A percentile compares a stretch with the other conserved stretches of the same genome.
phyloP scores from a whole-genome alignment of 2,329 filamentous ascomycete species.

The Dactylellina haptotyla region DNA sequence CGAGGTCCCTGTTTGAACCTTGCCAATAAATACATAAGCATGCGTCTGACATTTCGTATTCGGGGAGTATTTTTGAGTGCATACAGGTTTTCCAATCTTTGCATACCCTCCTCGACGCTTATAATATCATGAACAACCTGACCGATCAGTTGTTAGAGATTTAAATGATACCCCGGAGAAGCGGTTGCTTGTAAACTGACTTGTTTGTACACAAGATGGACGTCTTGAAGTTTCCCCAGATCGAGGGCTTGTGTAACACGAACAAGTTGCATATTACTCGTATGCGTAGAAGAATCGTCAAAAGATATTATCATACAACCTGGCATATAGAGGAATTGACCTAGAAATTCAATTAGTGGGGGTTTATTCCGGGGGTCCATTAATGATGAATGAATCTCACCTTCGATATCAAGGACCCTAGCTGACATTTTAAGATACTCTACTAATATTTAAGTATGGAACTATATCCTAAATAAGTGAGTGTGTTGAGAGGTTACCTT shows the following conservation, averaged over 20 bases:
- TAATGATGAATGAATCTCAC: background rate
- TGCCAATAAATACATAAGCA: background rate
- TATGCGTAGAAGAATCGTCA: slow-evolving; percentile 77
- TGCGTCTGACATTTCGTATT: background rate
- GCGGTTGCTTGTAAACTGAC: background rate
- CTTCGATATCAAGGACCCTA: slow-evolving; percentile 86
- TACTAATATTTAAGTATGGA: slow-evolving; percentile 10
- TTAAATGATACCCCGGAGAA: background rate
- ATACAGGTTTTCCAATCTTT: slow-evolving; percentile 67
- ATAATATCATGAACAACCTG: slow-evolving; percentile 79
- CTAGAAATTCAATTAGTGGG: background rate
- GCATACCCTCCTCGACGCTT: slow-evolving; percentile 75
- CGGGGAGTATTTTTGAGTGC: background rate
- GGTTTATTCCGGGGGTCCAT: background rate
- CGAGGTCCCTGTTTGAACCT: slow-evolving; percentile 37
- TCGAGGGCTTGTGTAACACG: slow-evolving; percentile 75
- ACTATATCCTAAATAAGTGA: background rate
- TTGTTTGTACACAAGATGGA: slow-evolving; percentile 81
- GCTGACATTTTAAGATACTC: slow-evolving; percentile 91
- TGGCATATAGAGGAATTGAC: slow-evolving; percentile 88
- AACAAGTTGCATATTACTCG: slow-evolving; percentile 81
- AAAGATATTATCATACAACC: slow-evolving; percentile 96
- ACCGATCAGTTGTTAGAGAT: background rate
- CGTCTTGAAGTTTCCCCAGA: slow-evolving; percentile 76
- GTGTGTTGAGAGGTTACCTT: slow-evolving; percentile 64